These are phyloP conservation scores for Monosporozyma solicola DNA, from an alignment of 805 yeast species.

Conservation along the genomic window DNA sequence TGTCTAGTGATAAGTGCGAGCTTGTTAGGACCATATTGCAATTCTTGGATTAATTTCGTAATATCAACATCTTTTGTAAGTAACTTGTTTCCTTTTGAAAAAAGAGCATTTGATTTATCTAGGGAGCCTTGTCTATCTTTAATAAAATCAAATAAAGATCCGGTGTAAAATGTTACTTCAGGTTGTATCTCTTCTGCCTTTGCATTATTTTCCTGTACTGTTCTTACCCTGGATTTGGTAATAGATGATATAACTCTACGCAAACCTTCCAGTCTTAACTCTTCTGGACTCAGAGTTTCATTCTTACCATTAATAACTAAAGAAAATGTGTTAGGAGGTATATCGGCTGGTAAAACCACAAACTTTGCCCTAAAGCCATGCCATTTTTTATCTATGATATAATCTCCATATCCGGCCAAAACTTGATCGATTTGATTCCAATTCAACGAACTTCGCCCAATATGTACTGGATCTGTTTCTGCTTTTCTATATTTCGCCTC, in stretches of 20 bases:
- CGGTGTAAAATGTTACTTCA: constrained; percentile 81
- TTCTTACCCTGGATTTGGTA: constrained; percentile 45
- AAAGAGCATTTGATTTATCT: constrained; percentile 29
- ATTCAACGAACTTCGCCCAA: constrained; percentile 48
- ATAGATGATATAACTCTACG: constrained; percentile 56
- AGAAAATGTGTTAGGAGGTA: constrained; percentile 42
- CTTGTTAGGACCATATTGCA: constrained; percentile 54
- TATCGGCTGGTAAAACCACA: constrained; percentile 73
- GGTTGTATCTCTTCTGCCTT: constrained; percentile 48
- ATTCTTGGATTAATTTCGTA: constrained; percentile 47
- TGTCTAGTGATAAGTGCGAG: constrained; percentile 64
- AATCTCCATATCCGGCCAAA: constrained; percentile 85
- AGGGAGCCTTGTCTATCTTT: constrained; percentile 40
- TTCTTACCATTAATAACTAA: constrained; percentile 36
- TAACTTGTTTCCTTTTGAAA: constrained; percentile 24
- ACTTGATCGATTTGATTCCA: constrained; percentile 92
- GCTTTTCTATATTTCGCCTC: constrained; percentile 57
- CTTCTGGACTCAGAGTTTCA: constrained; percentile 71
- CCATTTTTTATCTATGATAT: constrained; percentile 41
- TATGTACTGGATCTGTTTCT: constrained; percentile 45
- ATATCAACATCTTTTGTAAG: constrained; percentile 45
- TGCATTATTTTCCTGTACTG: constrained; percentile 34
- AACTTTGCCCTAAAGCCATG: constrained; percentile 65
- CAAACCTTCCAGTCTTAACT: constrained; percentile 85
- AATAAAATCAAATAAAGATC: constrained; percentile 63